Conservation (phyloP, 1,284 basidiomycete species). For the Sporisorium iseilematis-ciliati region DNA sequence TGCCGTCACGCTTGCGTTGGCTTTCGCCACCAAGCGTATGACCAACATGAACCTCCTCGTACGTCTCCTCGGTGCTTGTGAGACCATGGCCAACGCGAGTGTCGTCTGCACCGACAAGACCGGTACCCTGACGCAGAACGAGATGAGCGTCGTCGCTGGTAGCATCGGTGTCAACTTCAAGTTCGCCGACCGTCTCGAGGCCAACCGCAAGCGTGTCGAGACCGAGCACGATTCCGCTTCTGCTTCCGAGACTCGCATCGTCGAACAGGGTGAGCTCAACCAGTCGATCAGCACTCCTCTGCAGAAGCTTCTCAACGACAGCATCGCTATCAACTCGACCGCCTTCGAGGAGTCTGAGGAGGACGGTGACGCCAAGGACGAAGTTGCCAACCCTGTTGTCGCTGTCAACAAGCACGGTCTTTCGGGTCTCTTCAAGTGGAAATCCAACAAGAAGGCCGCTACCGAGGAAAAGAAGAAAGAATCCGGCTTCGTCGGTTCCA, state of each 20-base stretch:
- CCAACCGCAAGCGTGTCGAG: slow-evolving; percentile 82
- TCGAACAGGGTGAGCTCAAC: slow-evolving; percentile 77
- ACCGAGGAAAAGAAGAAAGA: slow-evolving; percentile 43
- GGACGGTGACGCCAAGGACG: slow-evolving; percentile 9
- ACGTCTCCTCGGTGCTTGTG: slow-evolving; percentile 93
- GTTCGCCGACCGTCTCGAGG: slow-evolving; percentile 83
- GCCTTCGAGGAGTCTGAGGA: slow-evolving; percentile 79
- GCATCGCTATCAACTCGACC: slow-evolving; percentile 92
- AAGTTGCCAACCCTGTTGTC: slow-evolving; percentile 19
- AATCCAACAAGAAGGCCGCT: slow-evolving; percentile 25
- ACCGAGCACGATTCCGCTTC: slow-evolving; percentile 72
- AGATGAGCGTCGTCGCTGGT: slow-evolving; percentile 95
- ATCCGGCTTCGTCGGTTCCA: slow-evolving; percentile 85
- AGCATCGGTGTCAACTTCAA: slow-evolving; percentile 93
- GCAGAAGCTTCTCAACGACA: slow-evolving; percentile 81
- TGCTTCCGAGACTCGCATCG: slow-evolving; percentile 79
- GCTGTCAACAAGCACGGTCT: slow-evolving; percentile 45
- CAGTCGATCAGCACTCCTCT: slow-evolving; percentile 77
- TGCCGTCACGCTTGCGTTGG: slow-evolving; percentile 93
- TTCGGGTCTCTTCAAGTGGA: slow-evolving; percentile 34
- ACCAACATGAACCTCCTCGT: slow-evolving; percentile 93
- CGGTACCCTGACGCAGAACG: slow-evolving; percentile 84
- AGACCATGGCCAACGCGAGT: slow-evolving; percentile 98
- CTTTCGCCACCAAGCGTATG: slow-evolving; percentile 98
- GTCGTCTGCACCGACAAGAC: slow-evolving; percentile 98